These are phyloP conservation scores for Diaporthe sp. DNA, from an alignment of 2,329 filamentous ascomycete species.

Conservation along the genomic window DNA sequence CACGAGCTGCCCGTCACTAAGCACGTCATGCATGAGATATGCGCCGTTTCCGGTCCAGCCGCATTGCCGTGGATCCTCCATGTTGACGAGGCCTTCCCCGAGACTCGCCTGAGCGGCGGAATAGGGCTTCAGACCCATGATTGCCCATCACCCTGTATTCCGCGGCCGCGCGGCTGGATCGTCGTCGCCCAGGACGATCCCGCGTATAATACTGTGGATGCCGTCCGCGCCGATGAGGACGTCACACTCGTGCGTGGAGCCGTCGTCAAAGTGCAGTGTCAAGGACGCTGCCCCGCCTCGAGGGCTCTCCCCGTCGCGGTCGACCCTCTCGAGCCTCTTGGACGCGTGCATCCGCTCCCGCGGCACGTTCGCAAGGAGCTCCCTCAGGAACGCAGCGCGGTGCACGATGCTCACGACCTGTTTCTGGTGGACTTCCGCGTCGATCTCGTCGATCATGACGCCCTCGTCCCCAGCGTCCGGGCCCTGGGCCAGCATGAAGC, in stretches of 20 bases:
- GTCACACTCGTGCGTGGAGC: constrained; percentile 49
- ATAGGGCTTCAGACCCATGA: constrained; percentile 46
- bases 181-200: constrained; percentile 50
- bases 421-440: not conserved
- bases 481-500: constrained; percentile 14
- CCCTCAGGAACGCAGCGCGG: constrained; percentile 42
- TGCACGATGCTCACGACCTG: constrained; percentile 44
- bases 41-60: constrained; percentile 43
- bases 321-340: constrained; percentile 44
- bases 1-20: constrained; percentile 37
- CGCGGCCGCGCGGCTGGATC: constrained; percentile 44
- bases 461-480: not conserved
- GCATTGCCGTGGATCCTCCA: constrained; percentile 46
- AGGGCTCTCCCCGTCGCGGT: constrained; percentile 1
- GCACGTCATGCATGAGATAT: constrained; percentile 42
- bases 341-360: constrained; percentile 44
- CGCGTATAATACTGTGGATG: constrained; percentile 54
- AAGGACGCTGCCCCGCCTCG: constrained; percentile 18
- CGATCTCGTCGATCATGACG: not conserved
- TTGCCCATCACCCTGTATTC: constrained; percentile 44
- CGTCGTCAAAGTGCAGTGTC: constrained; percentile 45
- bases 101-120: constrained; percentile 42
- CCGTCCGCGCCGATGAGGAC: constrained; percentile 57
- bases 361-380: constrained; percentile 43
- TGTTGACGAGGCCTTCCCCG: constrained; percentile 41